Percentiles rank a stretch among this genome's conserved stretches.
These are phyloP conservation scores for Blastobotrys persicus DNA, from an alignment of 1,139 yeast genomes.

Conservation along the genomic window DNA sequence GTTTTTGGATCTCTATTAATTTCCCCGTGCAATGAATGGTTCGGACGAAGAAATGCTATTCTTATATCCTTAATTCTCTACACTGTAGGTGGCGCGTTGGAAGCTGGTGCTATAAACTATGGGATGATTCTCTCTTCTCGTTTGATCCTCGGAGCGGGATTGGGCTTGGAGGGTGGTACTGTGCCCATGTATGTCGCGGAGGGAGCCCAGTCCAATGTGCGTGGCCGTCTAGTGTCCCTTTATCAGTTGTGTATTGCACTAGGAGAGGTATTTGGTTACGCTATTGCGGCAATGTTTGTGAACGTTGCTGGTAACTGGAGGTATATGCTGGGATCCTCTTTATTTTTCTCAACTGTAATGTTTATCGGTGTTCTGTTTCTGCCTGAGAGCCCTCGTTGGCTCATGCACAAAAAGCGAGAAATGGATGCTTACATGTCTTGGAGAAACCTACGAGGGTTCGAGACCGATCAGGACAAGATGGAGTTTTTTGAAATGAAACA, in stretches of 20 bases:
- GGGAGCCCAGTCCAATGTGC: constrained; percentile 51
- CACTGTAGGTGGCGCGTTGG: constrained; percentile 54
- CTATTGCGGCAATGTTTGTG: constrained; percentile 55
- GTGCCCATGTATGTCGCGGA: constrained; percentile 59
- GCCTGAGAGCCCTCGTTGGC: constrained; percentile 77
- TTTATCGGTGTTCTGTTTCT: constrained; percentile 50
- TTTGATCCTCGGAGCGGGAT: constrained; percentile 55
- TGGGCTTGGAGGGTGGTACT: constrained; percentile 61
- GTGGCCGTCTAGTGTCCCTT: constrained; percentile 56
- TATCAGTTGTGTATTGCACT: constrained; percentile 58
- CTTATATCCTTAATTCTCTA: constrained; percentile 54
- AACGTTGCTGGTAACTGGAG: constrained; percentile 58
- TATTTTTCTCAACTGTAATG: constrained; percentile 53
- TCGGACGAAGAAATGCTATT: constrained; percentile 54
- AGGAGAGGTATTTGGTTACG: constrained; percentile 58
- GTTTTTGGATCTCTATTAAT: constrained; percentile 32
- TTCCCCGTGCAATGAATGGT: constrained; percentile 38
- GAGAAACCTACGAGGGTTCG: constrained; percentile 49
- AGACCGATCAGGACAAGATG: constrained; percentile 41
- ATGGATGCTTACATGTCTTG: constrained; percentile 57
- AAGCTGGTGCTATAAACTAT: constrained; percentile 48
- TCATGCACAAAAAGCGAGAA: constrained; percentile 48
- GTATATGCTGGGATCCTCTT: constrained; percentile 57
- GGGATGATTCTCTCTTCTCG: constrained; percentile 55
- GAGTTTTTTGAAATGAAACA: constrained; percentile 52